phyloP scores from a whole-genome alignment of 805 yeast genomes.

The Barnettozyma populi region DNA sequence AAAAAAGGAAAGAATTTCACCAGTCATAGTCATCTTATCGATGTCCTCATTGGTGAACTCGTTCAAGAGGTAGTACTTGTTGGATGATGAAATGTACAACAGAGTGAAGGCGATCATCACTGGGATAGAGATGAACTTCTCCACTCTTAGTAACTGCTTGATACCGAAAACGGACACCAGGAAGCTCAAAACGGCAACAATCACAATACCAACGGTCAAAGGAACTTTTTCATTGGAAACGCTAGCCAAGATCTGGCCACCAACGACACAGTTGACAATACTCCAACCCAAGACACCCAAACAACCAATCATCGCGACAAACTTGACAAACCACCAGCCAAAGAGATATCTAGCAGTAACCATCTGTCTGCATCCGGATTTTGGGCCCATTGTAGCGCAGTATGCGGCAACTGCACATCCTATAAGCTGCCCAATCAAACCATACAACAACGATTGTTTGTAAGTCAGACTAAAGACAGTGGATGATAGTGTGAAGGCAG shows the following conservation, averaged over 20 bases:
- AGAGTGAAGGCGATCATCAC: constrained; percentile 62
- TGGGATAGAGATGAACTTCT: constrained; percentile 62
- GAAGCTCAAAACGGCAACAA: constrained; percentile 60
- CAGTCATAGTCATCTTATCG: constrained; percentile 40
- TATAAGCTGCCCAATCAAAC: constrained; percentile 54
- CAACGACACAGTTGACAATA: constrained; percentile 83
- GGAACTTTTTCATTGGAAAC: constrained; percentile 64
- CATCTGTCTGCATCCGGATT: constrained; percentile 88
- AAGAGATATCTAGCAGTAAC: constrained; percentile 73
- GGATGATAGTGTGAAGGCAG: constrained; percentile 75
- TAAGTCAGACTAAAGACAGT: constrained; percentile 65
- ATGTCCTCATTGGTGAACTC: constrained; percentile 30
- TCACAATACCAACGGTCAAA: constrained; percentile 65
- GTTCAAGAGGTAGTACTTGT: constrained; percentile 34
- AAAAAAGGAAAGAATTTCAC: constrained; percentile 70
- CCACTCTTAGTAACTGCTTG: constrained; percentile 61
- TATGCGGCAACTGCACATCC: constrained; percentile 81
- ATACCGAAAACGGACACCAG: constrained; percentile 75
- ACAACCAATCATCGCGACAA: constrained; percentile 66
- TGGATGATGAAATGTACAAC: constrained; percentile 57
- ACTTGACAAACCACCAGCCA: constrained; percentile 81
- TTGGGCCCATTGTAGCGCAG: constrained; percentile 83
- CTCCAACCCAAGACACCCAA: constrained; percentile 89
- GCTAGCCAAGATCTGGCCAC: constrained; percentile 74
- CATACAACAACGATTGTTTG: constrained; percentile 55